Evolutionary conservation across 345 rosid genomes (phyloP).

Genomic region (Citrus cavaleriei): DNA sequence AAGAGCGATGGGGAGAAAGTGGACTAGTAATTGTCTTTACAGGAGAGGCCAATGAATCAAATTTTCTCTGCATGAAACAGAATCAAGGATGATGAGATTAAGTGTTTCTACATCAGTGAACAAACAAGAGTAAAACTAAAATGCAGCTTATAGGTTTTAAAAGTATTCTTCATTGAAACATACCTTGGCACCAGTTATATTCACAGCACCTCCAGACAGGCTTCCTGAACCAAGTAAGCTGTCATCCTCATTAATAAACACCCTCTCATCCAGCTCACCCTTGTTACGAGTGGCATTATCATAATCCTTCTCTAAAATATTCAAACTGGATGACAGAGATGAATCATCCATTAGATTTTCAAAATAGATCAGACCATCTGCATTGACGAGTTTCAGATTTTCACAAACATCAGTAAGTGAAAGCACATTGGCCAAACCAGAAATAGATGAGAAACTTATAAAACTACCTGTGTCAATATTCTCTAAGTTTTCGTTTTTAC

Average conservation of each 20-base stretch:
- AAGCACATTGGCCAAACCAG: neutral
- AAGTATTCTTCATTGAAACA: slow-evolving; percentile 12
- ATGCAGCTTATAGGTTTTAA: neutral
- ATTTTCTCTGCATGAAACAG: slow-evolving; percentile 51
- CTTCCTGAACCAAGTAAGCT: slow-evolving; percentile 75
- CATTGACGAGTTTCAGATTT: slow-evolving; percentile 14
- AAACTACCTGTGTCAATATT: slow-evolving; percentile 57
- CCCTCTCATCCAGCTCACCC: slow-evolving; percentile 82
- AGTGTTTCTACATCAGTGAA: neutral
- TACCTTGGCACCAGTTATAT: slow-evolving; percentile 62
- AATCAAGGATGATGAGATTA: neutral
- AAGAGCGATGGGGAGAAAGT: slow-evolving; percentile 78
- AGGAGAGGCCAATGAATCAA: slow-evolving; percentile 75
- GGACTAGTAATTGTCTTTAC: slow-evolving; percentile 74
- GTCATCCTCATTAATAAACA: slow-evolving; percentile 82
- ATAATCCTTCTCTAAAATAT: slow-evolving; percentile 71
- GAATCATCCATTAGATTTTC: slow-evolving; percentile 80
- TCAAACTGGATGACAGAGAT: slow-evolving; percentile 57
- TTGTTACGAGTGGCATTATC: slow-evolving; percentile 54
- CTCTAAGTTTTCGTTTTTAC: slow-evolving; percentile 59
- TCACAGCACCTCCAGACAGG: slow-evolving; percentile 58
- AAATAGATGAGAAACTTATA: neutral
- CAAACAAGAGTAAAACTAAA: neutral
- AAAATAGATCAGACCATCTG: slow-evolving; percentile 90
- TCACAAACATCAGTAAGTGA: slow-evolving; percentile 13